These are phyloP conservation scores for Cystofilobasidium ferigula DNA, from an alignment of 768 basidiomycete species.

Conservation along the genomic window DNA sequence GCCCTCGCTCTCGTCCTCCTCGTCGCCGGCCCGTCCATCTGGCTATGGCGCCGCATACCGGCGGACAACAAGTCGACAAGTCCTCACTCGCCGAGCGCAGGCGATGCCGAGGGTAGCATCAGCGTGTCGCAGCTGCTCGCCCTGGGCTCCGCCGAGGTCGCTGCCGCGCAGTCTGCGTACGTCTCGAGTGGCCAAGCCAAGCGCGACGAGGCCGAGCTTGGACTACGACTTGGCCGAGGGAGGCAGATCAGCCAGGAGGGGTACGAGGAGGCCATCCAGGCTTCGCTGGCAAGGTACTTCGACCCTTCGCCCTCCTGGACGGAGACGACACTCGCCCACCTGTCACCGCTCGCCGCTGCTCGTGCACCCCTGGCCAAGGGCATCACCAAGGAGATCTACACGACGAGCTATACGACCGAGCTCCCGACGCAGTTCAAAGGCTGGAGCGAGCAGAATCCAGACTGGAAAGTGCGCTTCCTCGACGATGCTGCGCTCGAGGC, in stretches of 20 bases:
- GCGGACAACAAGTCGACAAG: too few relatives aligned
- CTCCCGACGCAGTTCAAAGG: conserved; percentile 19
- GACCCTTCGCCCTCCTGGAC: conserved; percentile 5
- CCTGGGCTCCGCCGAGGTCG: conserved; percentile 4
- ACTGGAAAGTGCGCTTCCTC: conserved; percentile 13
- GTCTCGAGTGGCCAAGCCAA: not conserved
- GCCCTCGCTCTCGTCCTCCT: not conserved
- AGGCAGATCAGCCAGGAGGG: conserved; percentile 2
- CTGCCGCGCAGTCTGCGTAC: not conserved
- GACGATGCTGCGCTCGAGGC: conserved; percentile 8
- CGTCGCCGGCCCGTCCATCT: not conserved
- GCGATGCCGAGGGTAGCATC: not conserved
- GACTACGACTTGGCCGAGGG: not conserved
- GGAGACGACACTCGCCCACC: not conserved
- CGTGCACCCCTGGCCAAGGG: not conserved
- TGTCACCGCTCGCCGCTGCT: not conserved
- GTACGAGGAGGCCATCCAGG: not conserved
- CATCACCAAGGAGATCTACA: conserved; percentile 13
- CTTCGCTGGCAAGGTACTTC: conserved; percentile 1
- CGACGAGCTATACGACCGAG: not conserved
- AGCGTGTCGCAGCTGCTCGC: conserved; percentile 1
- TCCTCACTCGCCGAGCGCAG: too few relatives aligned
- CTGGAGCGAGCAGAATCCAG: conserved; percentile 15
- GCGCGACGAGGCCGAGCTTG: not conserved
- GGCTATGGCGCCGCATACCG: too few relatives aligned